A percentile compares a stretch with the other conserved stretches of the same genome.
These are phyloP conservation scores for Hymenoscyphus fraxineus DNA, from an alignment of 2,329 filamentous ascomycete genomes.

Conservation along the genomic window DNA sequence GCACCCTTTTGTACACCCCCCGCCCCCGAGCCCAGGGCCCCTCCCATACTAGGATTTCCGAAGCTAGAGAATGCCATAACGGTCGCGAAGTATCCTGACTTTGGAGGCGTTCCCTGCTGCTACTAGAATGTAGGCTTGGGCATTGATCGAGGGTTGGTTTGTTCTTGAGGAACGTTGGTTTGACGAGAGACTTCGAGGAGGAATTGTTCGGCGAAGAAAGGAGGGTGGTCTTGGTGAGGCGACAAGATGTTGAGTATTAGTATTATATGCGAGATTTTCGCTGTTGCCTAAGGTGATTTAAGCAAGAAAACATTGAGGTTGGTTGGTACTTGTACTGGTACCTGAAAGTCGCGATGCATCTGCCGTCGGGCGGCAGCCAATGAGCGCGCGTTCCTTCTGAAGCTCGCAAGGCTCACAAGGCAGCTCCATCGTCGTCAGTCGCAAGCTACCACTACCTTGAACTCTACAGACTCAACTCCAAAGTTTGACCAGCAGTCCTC, in stretches of 20 bases:
- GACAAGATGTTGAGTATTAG: not conserved
- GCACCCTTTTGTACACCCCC: constrained; percentile 51
- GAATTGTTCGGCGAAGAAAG: not conserved
- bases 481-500: constrained; percentile 6
- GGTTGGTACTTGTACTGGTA: not conserved
- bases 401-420: not conserved
- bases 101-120: constrained; percentile 34
- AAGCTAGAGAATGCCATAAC: constrained; percentile 65
- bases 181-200: not conserved
- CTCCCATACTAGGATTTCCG: constrained; percentile 44
- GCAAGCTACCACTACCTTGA: not conserved
- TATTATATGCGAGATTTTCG: not conserved
- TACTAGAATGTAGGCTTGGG: constrained; percentile 25
- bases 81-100: constrained; percentile 39
- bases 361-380: not conserved
- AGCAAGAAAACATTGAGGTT: not conserved
- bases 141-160: constrained; percentile 26
- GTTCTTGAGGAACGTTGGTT: constrained; percentile 12
- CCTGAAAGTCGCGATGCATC: constrained; percentile 1
- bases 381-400: not conserved
- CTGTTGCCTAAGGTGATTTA: not conserved
- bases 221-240: not conserved
- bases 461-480: not conserved
- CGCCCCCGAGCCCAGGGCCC: constrained; percentile 37
- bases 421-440: constrained; percentile 4